Conservation (phyloP, 352 stramenopile species). For the Globisporangium heterothallicum region DNA sequence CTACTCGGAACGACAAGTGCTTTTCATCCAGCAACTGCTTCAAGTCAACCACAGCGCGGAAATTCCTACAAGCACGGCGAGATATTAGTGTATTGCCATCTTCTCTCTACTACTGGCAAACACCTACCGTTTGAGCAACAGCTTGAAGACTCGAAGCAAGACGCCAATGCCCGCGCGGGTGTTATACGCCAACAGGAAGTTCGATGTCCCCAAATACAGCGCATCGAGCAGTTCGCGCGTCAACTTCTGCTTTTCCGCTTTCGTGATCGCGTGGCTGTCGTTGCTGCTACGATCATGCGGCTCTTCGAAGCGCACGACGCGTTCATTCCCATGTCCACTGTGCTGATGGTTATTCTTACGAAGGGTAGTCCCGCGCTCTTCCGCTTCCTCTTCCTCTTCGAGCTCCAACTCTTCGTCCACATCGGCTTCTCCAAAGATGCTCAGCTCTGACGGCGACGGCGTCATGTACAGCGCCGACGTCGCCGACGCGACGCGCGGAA, state of each 20-base stretch:
- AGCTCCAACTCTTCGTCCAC: slow-evolving; percentile 18
- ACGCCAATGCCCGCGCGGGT: slow-evolving; percentile 73
- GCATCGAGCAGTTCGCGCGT: slow-evolving; percentile 58
- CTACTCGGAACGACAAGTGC: slow-evolving; percentile 72
- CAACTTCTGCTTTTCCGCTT: slow-evolving; percentile 29
- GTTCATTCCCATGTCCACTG: background rate
- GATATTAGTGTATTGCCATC: too few species aligned
- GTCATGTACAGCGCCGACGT: slow-evolving; percentile 14
- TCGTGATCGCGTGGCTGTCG: background rate
- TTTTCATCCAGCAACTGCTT: slow-evolving; percentile 68
- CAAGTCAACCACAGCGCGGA: slow-evolving; percentile 44
- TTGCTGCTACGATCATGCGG: background rate
- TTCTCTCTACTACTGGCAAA: too few species aligned
- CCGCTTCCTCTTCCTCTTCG: background rate
- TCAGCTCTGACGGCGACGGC: slow-evolving; percentile 29
- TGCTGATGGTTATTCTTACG: slow-evolving; percentile 2
- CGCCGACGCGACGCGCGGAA: background rate
- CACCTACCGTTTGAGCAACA: slow-evolving; percentile 53
- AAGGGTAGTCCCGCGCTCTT: background rate
- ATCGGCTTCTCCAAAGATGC: slow-evolving; percentile 23
- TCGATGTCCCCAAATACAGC: slow-evolving; percentile 66
- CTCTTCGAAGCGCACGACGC: background rate
- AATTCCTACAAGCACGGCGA: slow-evolving; percentile 42
- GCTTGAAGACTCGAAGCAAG: slow-evolving; percentile 60
- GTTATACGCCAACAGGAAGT: slow-evolving; percentile 87